A percentile compares a stretch with the other conserved stretches of the same genome.
These are phyloP conservation scores for Chloranthus sessilifolius DNA, from an alignment of 164 flowering plant species.

Conservation along the genomic window DNA sequence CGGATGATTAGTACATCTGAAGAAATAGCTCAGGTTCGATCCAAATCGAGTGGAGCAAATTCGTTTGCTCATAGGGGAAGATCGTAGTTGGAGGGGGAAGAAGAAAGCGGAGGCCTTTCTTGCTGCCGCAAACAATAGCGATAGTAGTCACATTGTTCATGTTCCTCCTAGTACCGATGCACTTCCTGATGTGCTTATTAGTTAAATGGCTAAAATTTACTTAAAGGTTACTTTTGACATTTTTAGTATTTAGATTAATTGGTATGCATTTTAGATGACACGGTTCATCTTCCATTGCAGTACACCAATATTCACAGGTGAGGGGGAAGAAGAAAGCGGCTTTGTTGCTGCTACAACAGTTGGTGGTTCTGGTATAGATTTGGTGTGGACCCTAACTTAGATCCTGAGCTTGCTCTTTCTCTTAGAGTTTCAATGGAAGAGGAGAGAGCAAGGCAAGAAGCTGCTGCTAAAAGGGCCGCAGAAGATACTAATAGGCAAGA, in stretches of 20 bases:
- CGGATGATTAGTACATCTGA: slow-evolving; percentile 43
- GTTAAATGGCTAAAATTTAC: too few relatives aligned
- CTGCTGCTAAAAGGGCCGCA: slow-evolving; percentile 94
- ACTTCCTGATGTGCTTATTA: slow-evolving; percentile 87
- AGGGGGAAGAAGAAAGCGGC: slow-evolving; percentile 94
- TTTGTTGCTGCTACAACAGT: slow-evolving; percentile 84
- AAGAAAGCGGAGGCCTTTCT: slow-evolving; percentile 83
- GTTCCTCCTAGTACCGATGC: slow-evolving; percentile 83
- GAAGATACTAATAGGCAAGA: slow-evolving; percentile 68
- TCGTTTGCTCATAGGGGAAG: too few relatives aligned
- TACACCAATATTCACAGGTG: slow-evolving; percentile 89
- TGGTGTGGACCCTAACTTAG: slow-evolving; percentile 97
- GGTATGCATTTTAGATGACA: slow-evolving; percentile 2
- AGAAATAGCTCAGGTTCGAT: slow-evolving; percentile 94
- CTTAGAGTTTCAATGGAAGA: slow-evolving; percentile 98
- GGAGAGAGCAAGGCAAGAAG: slow-evolving; percentile 98
- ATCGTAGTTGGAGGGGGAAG: too few relatives aligned
- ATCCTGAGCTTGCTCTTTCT: slow-evolving; percentile 97
- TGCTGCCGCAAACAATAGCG: slow-evolving; percentile 79
- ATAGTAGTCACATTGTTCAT: slow-evolving; percentile 86
- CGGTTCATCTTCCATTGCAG: slow-evolving; percentile 29
- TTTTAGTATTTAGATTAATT: too few relatives aligned
- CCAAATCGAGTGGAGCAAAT: too few relatives aligned
- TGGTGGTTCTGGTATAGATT: slow-evolving; percentile 75
- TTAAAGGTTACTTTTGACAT: too few relatives aligned